Conservation (phyloP, 805 yeast genomes). For the Teunomyces kruisii region DNA sequence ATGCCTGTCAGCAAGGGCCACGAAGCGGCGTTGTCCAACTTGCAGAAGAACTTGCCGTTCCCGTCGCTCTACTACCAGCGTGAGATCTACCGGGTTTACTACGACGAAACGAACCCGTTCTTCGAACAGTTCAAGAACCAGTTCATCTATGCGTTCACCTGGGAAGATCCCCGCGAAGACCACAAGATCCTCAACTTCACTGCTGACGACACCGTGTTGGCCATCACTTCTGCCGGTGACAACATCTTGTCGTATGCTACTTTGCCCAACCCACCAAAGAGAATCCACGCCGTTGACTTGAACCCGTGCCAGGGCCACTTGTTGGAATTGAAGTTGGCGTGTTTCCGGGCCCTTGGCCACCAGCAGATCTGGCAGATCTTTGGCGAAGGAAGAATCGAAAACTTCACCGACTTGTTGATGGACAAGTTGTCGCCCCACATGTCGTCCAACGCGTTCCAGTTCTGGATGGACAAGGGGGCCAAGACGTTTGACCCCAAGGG, state of each 20-base stretch:
- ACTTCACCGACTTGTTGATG: constrained; percentile 46
- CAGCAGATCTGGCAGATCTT: constrained; percentile 72
- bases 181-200: constrained; percentile 60
- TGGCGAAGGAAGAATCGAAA: constrained; percentile 67
- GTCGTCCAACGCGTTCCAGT: constrained; percentile 80
- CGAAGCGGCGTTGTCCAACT: constrained; percentile 68
- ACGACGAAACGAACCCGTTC: constrained; percentile 66
- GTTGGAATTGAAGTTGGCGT: constrained; percentile 74
- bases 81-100: constrained; percentile 77
- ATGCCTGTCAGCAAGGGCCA: constrained; percentile 63
- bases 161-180: constrained; percentile 91
- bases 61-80: constrained; percentile 80
- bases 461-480: constrained; percentile 68
- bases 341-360: constrained; percentile 52
- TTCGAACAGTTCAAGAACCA: constrained; percentile 74
- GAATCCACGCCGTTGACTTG: constrained; percentile 82
- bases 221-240: constrained; percentile 87
- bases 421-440: constrained; percentile 62
- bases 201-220: constrained; percentile 69
- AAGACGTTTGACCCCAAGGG: constrained; percentile 55
- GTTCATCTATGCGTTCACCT: constrained; percentile 83
- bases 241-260: constrained; percentile 73
- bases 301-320: constrained; percentile 83
- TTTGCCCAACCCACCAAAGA: constrained; percentile 67
- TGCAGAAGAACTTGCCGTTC: constrained; percentile 65